Evolutionary conservation across 1,139 yeast species (phyloP).

Genomic region (Pichia sp.): DNA sequence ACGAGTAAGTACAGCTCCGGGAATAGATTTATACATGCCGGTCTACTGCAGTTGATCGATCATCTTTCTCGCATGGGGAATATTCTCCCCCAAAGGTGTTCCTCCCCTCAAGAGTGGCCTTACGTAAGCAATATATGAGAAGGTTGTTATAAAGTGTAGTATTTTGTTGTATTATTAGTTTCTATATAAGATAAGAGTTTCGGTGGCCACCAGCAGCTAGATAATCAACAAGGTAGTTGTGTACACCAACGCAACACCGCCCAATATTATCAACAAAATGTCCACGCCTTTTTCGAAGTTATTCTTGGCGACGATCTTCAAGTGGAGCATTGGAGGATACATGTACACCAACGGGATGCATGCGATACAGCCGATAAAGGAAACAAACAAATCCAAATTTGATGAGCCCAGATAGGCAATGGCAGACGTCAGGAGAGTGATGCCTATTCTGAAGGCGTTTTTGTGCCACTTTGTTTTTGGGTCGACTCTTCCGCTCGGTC

Average conservation of each 20-base stretch:
- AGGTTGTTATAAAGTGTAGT: neutral
- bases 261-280: conserved; percentile 47
- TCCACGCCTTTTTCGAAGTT: conserved; percentile 36
- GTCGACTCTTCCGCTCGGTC: conserved; percentile 53
- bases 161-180: neutral
- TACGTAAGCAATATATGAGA: neutral
- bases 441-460: conserved; percentile 49
- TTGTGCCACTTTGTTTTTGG: conserved; percentile 60
- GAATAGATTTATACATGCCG: too few relatives aligned
- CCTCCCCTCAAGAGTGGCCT: neutral
- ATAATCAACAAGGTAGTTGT: conserved; percentile 39
- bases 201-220: neutral
- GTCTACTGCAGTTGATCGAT: too few relatives aligned
- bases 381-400: conserved; percentile 65
- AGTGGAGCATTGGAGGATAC: conserved; percentile 75
- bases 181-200: neutral
- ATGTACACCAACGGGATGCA: conserved; percentile 80
- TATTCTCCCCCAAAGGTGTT: neutral
- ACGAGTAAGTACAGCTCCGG: too few relatives aligned
- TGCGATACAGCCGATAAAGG: conserved; percentile 76
- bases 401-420: conserved; percentile 60
- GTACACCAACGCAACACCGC: conserved; percentile 57
- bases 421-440: conserved; percentile 50
- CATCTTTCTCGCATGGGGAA: too few relatives aligned
- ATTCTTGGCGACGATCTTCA: conserved; percentile 34